phyloP scores from a whole-genome alignment of 2,329 filamentous ascomycete species.

The Colletotrichum melonis region DNA sequence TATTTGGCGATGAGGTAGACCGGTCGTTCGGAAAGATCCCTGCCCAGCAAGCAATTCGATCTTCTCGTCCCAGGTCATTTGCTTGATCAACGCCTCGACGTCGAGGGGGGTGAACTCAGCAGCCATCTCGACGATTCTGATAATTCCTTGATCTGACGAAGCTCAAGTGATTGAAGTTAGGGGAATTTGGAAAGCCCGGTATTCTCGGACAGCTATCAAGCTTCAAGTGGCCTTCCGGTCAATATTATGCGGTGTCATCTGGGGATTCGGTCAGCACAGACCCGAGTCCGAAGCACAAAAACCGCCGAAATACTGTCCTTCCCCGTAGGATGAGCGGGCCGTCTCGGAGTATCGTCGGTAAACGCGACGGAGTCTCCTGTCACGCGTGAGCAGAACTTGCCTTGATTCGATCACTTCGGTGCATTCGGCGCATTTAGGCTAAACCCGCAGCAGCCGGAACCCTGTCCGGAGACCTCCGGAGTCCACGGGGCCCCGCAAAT shows the following conservation, averaged over 20 bases:
- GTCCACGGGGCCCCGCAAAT: conserved; percentile 28
- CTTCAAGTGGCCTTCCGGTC: neutral
- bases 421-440: conserved; percentile 30
- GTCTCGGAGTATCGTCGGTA: conserved; percentile 32
- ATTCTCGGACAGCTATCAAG: neutral
- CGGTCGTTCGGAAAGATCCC: conserved; percentile 30
- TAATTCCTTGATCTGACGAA: neutral
- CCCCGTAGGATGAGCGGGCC: conserved; percentile 1
- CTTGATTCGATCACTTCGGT: neutral
- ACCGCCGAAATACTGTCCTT: conserved; percentile 17
- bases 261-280: neutral
- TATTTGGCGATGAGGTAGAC: conserved; percentile 32
- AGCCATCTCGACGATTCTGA: neutral
- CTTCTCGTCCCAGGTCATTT: conserved; percentile 37
- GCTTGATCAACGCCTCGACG: conserved; percentile 28
- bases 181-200: neutral
- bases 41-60: conserved; percentile 35
- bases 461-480: conserved; percentile 21
- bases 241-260: neutral
- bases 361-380: conserved; percentile 18
- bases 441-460: conserved; percentile 21
- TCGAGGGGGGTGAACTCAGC: conserved; percentile 4
- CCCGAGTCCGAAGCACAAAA: neutral
- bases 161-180: too few relatives aligned
- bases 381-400: conserved; percentile 19